These are phyloP conservation scores for Rhizopogon salebrosus DNA, from an alignment of 768 basidiomycete species.

Conservation along the genomic window DNA sequence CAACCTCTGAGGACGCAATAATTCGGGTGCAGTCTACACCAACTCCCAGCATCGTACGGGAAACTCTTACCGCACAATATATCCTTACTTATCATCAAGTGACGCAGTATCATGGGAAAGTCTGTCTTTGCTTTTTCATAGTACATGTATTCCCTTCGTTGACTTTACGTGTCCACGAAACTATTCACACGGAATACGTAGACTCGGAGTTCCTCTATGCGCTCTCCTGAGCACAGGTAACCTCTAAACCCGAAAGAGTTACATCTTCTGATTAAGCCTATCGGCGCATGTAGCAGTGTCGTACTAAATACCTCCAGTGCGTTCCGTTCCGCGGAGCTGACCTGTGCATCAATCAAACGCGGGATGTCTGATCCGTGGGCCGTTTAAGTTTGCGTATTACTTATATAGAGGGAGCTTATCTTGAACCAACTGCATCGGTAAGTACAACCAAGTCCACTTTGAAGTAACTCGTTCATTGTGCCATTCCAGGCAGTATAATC, in stretches of 20 bases:
- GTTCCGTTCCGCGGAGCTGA: not conserved
- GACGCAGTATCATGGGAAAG: not conserved
- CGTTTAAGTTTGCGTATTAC: no score
- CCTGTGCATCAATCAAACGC: no score
- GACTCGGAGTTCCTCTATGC: not conserved
- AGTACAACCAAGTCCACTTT: no score
- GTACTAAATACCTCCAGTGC: not conserved
- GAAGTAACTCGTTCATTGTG: no score
- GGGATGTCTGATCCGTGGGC: not conserved
- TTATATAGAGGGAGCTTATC: no score
- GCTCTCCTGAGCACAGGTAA: not conserved
- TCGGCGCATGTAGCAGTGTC: not conserved
- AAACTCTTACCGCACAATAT: no score
- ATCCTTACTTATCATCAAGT: not conserved
- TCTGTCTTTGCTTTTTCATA: not conserved
- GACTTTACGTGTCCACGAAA: not conserved
- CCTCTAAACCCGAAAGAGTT: not conserved
- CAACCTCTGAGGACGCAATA: not conserved
- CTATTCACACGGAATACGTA: not conserved
- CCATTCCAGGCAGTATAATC: no score
- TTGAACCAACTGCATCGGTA: no score
- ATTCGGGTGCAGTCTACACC: not conserved
- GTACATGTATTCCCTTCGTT: not conserved
- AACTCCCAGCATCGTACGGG: not conserved
- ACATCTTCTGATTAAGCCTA: not conserved